Evolutionary conservation across 1,284 basidiomycete genomes (phyloP).

Genomic region (Vanrija sp.): DNA sequence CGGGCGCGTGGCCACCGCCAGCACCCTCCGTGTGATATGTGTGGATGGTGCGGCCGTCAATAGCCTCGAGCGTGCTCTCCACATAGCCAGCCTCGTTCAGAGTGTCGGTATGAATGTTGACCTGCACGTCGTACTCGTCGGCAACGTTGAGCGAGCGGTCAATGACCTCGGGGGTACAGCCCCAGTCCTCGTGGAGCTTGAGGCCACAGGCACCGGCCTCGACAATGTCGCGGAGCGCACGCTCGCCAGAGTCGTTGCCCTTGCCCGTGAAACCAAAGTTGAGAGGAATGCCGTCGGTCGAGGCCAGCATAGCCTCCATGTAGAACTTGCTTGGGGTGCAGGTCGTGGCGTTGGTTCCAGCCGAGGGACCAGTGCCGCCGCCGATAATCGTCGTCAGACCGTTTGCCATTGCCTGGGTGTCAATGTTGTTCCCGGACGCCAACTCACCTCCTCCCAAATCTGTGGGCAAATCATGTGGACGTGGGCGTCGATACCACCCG

Average conservation of each 20-base stretch:
- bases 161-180: conserved; percentile 82
- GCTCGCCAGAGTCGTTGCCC: conserved; percentile 81
- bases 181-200: conserved; percentile 99
- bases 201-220: conserved; percentile 83
- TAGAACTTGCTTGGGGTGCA: conserved; percentile 88
- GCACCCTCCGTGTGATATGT: conserved; percentile 97
- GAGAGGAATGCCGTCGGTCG: conserved; percentile 82
- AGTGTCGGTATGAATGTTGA: conserved; percentile 97
- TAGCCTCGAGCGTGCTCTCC: conserved; percentile 79
- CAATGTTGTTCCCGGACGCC: conserved; percentile 12
- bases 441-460: conserved; percentile 63
- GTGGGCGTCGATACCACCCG: conserved; percentile 89
- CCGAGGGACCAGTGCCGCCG: conserved; percentile 88
- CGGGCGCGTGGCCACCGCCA: conserved; percentile 94
- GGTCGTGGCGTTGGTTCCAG: conserved; percentile 88
- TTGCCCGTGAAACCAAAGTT: conserved; percentile 93
- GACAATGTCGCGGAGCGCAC: conserved; percentile 72
- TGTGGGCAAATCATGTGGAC: conserved; percentile 93
- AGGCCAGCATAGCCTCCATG: conserved; percentile 79
- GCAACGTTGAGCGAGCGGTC: conserved; percentile 73
- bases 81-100: conserved; percentile 78
- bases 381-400: conserved; percentile 83
- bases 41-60: conserved; percentile 89
- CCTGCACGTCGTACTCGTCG: conserved; percentile 92
- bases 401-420: conserved; percentile 49